These are phyloP conservation scores for Tolypocladium amazonense DNA, from an alignment of 2,329 filamentous ascomycete species.

Conservation along the genomic window DNA sequence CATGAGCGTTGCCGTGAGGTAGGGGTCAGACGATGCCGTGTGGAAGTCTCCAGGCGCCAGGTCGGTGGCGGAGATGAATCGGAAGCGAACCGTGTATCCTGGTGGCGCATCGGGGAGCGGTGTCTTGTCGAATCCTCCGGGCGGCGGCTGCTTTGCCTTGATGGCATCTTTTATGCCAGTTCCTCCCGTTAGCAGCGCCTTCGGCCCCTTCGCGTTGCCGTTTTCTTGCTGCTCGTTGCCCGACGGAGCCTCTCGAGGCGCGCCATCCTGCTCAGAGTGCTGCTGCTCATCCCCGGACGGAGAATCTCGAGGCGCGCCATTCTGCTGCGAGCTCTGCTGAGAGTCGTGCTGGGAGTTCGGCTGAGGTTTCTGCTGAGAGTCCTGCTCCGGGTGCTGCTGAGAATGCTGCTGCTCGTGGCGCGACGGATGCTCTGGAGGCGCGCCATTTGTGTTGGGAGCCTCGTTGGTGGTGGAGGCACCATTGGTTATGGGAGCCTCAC, in stretches of 20 bases:
- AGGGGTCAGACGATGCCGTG: slow-evolving; percentile 74
- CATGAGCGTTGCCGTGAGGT: slow-evolving; percentile 63
- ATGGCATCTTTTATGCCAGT: slow-evolving; percentile 13
- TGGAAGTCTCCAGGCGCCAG: slow-evolving; percentile 74
- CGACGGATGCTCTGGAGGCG: not conserved
- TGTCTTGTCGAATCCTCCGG: slow-evolving; percentile 71
- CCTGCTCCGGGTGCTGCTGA: not conserved
- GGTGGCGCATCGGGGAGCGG: slow-evolving; percentile 64
- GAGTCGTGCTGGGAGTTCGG: not conserved
- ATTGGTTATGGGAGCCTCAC: not conserved
- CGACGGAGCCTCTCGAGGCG: not conserved
- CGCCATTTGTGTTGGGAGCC: not conserved
- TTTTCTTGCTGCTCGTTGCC: not conserved
- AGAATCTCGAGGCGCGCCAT: not conserved
- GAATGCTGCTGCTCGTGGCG: not conserved
- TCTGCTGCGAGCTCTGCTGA: not conserved
- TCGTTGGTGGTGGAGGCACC: not conserved
- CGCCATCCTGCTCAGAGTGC: not conserved
- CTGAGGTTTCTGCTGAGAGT: not conserved
- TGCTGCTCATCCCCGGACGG: not conserved
- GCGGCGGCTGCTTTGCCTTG: slow-evolving; percentile 38
- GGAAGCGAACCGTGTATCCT: slow-evolving; percentile 78
- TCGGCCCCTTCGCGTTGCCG: not conserved
- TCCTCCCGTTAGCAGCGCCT: not conserved
- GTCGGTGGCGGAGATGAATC: slow-evolving; percentile 70